These are phyloP conservation scores for Sordariomycetes sp. DNA, from an alignment of 2,329 filamentous ascomycete species.

Conservation along the genomic window DNA sequence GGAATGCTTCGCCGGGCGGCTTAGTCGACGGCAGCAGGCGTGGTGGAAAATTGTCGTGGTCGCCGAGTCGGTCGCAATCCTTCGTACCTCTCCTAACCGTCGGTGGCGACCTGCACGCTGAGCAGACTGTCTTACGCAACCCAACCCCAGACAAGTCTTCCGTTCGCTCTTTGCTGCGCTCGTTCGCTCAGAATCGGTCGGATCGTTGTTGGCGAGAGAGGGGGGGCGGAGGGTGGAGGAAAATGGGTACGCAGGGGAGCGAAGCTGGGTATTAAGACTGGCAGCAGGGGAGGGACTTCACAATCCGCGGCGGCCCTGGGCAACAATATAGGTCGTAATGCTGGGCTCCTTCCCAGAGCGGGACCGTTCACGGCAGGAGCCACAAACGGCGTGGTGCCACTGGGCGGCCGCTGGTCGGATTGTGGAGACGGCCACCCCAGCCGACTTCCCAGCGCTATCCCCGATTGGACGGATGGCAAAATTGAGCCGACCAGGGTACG, in stretches of 20 bases:
- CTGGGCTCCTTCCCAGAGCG: background rate
- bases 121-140: background rate
- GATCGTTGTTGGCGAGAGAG: background rate
- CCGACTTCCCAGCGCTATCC: background rate
- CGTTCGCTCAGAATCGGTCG: background rate
- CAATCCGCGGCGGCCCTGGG: background rate
- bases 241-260: background rate
- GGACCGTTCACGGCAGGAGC: background rate
- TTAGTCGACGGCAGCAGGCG: background rate
- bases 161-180: background rate
- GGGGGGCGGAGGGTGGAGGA: background rate
- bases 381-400: background rate
- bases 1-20: background rate
- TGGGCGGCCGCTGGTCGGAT: background rate
- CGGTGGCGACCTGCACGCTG: background rate
- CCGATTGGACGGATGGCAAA: background rate
- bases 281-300: background rate
- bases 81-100: background rate
- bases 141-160: background rate
- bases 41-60: background rate
- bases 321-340: slow-evolving; percentile 3
- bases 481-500: background rate
- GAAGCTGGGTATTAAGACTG: background rate
- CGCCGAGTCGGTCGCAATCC: background rate
- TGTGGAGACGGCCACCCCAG: background rate